phyloP scores from a whole-genome alignment of 345 rosid genomes.

The Jatropha curcas region DNA sequence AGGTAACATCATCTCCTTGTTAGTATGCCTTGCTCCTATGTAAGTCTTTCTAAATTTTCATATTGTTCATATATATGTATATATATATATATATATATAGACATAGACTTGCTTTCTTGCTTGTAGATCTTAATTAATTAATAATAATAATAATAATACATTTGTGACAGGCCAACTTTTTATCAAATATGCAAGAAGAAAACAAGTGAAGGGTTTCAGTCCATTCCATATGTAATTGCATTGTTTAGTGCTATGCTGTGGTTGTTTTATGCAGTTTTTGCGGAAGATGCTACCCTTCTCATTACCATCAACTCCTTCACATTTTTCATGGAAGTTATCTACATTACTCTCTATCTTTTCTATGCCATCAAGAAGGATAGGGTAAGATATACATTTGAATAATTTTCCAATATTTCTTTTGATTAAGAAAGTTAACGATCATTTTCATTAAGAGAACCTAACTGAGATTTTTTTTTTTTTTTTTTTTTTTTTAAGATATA shows the following conservation, averaged over 20 bases:
- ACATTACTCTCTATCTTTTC: constrained; percentile 20
- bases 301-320: constrained; percentile 31
- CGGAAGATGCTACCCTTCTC: constrained; percentile 22
- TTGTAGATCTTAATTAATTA: not conserved
- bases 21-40: constrained; percentile 17
- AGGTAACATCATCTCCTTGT: constrained; percentile 6
- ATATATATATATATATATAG: too few relatives aligned
- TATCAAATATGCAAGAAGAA: constrained; percentile 27
- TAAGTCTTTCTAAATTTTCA: not conserved
- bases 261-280: constrained; percentile 29
- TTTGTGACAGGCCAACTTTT: constrained; percentile 25
- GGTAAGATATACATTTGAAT: not conserved
- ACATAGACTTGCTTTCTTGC: not conserved
- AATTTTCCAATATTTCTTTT: too few relatives aligned
- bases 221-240: constrained; percentile 30
- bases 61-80: too few relatives aligned
- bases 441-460: too few relatives aligned
- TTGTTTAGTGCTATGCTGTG: constrained; percentile 31
- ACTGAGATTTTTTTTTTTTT: too few relatives aligned
- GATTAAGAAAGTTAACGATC: too few relatives aligned
- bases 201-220: constrained; percentile 36
- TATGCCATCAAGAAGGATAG: constrained; percentile 24
- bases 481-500: too few relatives aligned
- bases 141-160: not conserved
- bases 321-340: constrained; percentile 22